A percentile compares a stretch with the other conserved stretches of the same genome.
Evolutionary conservation across 2,329 filamentous ascomycete species (phyloP).

Genomic region (Ophiostoma pallidulum): DNA sequence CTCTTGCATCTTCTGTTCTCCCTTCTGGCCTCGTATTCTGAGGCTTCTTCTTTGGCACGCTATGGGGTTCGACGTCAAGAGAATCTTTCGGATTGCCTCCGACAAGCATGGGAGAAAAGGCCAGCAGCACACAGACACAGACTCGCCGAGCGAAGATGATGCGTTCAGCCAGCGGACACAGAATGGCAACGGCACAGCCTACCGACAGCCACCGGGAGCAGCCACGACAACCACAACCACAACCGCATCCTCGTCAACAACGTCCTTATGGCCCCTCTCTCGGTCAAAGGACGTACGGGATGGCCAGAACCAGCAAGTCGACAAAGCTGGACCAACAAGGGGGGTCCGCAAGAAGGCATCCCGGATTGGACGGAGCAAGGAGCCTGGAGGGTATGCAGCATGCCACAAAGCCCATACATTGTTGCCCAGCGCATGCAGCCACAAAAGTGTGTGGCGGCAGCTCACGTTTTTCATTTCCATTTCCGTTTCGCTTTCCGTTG

Average conservation of each 20-base stretch:
- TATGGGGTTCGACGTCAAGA: slow-evolving; percentile 16
- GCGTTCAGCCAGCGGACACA: background rate
- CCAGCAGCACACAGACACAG: slow-evolving; percentile 8
- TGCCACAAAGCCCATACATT: background rate
- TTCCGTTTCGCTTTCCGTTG: too few relatives aligned
- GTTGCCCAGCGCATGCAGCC: too few relatives aligned
- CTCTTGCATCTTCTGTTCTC: too few relatives aligned
- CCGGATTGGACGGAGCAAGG: slow-evolving; percentile 6
- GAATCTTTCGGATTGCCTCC: slow-evolving; percentile 13
- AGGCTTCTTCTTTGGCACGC: too few relatives aligned
- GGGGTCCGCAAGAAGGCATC: slow-evolving; percentile 11
- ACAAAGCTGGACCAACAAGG: background rate
- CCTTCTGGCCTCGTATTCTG: too few relatives aligned
- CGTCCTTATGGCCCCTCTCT: background rate
- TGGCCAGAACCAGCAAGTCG: background rate
- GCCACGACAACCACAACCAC: too few relatives aligned
- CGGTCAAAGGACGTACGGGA: background rate
- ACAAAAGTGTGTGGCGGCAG: background rate
- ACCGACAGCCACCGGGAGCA: background rate
- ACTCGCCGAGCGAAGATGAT: slow-evolving; percentile 11
- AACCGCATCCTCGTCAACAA: background rate
- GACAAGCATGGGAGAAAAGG: slow-evolving; percentile 7
- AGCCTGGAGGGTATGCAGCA: slow-evolving; percentile 15
- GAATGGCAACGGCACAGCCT: background rate
- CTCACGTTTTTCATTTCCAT: background rate